Base-by-base conservation (phyloP, 2,329 filamentous ascomycete species). In the Exophiala oligosperma region DNA sequence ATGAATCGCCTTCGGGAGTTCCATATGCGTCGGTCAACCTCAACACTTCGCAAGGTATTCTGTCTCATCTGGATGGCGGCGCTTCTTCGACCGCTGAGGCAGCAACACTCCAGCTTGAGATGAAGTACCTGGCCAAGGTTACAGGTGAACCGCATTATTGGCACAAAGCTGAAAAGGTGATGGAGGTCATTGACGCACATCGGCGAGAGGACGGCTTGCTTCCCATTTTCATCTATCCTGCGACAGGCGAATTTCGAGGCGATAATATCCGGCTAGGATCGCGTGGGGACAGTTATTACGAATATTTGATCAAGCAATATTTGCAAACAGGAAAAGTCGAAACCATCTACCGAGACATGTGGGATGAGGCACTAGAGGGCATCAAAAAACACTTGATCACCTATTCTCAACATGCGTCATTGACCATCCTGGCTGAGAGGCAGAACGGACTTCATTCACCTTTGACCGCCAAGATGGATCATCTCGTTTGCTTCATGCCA, bases 281-380 rank as follows among this genome's bases (percentile, higher is more conserved):
- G 72, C 85, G 94, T 61, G 94, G 94, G 47, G 94, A 99, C 77
- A 97, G 92, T 49, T 99, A 97, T 76, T 99, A 99, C 76, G 91
- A 99, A 76, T 99, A 99, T 73, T 84, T 99, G 51, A 95, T 97
- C 79, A 99, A 99, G 77, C 94, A 99, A 73, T 97, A 96, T 71
- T 81, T 97, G 21, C 94, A 99, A 74, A 99, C 94, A 11, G 90
- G 90, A 56, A 86, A 89, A 71, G 81, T 92, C 69, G 93, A 99
- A 72, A 81, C 86, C 0, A 77, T 97, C 14, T 99, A 99, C 74
- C 81, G 87, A 64, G 90, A 94, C 12, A 90, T 99, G 86, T 99
- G 95, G 92, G 82, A 93, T 40, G 89, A 99, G 71, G 82, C 91
- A 12, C 79, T 99, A 47, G 79, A 79, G 14, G 94, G 93, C 50